A percentile compares a stretch with the other conserved stretches of the same genome.
These are phyloP conservation scores for Jamesozyma gamospora DNA, from an alignment of 805 yeast species.

Conservation along the genomic window DNA sequence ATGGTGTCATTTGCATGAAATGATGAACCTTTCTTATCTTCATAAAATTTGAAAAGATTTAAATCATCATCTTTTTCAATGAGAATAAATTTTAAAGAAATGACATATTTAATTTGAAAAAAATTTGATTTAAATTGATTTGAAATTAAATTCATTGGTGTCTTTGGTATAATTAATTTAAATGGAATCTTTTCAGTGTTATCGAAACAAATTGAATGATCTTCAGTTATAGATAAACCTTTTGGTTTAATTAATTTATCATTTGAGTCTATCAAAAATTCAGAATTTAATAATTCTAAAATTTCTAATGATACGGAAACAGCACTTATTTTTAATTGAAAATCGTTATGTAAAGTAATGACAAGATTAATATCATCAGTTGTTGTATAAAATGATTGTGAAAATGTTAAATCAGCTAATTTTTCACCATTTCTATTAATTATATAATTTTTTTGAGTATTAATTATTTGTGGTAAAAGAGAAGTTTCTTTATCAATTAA, in stretches of 20 bases:
- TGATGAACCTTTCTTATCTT: conserved; percentile 31
- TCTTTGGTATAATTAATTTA: conserved; percentile 23
- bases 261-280: conserved; percentile 13
- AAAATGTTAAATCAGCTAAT: conserved; percentile 33
- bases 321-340: conserved; percentile 31
- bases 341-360: conserved; percentile 28
- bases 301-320: conserved; percentile 29
- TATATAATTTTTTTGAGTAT: conserved; percentile 29
- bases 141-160: conserved; percentile 29
- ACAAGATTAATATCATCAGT: conserved; percentile 38
- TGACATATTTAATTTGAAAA: conserved; percentile 32
- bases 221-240: conserved; percentile 20
- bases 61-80: conserved; percentile 13
- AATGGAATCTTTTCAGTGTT: conserved; percentile 20
- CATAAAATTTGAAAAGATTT: conserved; percentile 18
- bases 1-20: conserved; percentile 27
- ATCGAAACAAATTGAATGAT: conserved; percentile 27
- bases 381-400: conserved; percentile 34
- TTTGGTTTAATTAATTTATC: conserved; percentile 7
- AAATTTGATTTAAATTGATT: conserved; percentile 34
- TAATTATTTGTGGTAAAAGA: conserved; percentile 20
- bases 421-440: conserved; percentile 35
- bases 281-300: conserved; percentile 29
- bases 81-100: conserved; percentile 31
- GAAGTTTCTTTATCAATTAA: conserved; percentile 1